Evolutionary conservation across 495 filamentous ascomycete genomes (phyloP), one percentile per base, ranked within the genome.

Genomic region (Penicillium daleae): DNA sequence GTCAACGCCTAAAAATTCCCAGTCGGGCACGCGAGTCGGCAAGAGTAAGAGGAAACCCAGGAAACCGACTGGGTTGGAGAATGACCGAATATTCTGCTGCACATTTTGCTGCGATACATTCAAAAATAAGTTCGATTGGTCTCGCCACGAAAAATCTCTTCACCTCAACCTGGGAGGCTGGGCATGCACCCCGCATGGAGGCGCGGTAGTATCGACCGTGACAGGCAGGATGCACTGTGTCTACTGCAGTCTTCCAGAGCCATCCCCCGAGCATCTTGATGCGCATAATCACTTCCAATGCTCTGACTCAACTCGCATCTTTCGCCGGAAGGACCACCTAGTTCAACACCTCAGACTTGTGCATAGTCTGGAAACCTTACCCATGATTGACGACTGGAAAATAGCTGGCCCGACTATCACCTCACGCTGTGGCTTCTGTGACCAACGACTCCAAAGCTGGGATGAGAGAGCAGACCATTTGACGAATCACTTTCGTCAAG

Each of bases 81-180:
- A 52, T 9, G 56, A 42, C 3, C 63, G 70, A 15, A 50, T 56
- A 13, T 73, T 65, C 39, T 67, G 68, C 19, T 93, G 90, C 71
- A 93, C 90, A 4, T 93, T 93, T 76, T 93, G 90, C 71, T 90
- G 88, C 6, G 89, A 92, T 59, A 86, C 81, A 1, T 93, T 92
- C 78, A 86, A 87, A 62, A 90, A 83, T 37, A 93, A 92, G 65
- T 90, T 92, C 70, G 90, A 93, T 73, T 93, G 90, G 90, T 83
- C 87, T 59, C 80, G 90, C 42, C 90, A 93, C 71, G 90, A 93
- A 71, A 93, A 92, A 63, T 88, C 89, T 1, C 76, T 92, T n/a
- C 90, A 93, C 72, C 68, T 93, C 42, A 88, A 85, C 15, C 82
- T 92, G 0, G 90, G 92, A 68, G 84, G 85, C 24, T 93, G 90